Evolutionary conservation across 345 rosid species (phyloP).

Genomic region (Eucalyptus cloeziana): DNA sequence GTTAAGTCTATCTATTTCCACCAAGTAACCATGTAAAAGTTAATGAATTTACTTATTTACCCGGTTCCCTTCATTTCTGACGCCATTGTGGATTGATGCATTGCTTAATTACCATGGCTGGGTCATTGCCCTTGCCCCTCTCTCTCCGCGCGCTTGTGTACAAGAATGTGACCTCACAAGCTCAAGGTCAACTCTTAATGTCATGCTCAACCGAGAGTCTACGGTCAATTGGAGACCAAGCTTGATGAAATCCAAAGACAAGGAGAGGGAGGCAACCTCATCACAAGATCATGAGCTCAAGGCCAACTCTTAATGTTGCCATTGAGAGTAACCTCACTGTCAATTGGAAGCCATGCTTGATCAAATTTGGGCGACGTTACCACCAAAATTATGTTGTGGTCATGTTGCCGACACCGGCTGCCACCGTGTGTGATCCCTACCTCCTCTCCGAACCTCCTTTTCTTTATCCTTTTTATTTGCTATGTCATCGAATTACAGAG

Average conservation of each 20-base stretch:
- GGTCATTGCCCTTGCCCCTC: neutral
- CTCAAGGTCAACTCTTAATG: neutral
- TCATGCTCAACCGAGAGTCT: neutral
- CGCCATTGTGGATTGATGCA: too few relatives aligned
- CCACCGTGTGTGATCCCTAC: neutral
- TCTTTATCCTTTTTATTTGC: neutral
- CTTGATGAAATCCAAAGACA: neutral
- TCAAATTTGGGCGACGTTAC: neutral
- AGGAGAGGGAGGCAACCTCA: too few relatives aligned
- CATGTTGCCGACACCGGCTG: neutral
- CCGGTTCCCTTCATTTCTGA: too few relatives aligned
- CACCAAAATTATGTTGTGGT: neutral
- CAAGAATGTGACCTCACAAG: neutral
- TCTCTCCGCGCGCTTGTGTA: neutral
- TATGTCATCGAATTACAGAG: neutral
- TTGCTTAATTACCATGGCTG: too few relatives aligned
- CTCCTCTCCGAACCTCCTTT: neutral
- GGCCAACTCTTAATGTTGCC: too few relatives aligned
- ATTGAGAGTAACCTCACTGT: too few relatives aligned
- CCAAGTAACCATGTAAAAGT: too few relatives aligned
- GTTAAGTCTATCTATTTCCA: too few relatives aligned
- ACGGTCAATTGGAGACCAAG: neutral
- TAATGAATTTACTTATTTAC: too few relatives aligned
- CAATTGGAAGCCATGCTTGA: too few relatives aligned
- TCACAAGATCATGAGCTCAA: too few relatives aligned